Evolutionary conservation across 2,329 filamentous ascomycete genomes (phyloP), one percentile per base, ranked within the genome.

Genomic region (Fusarium fujikuroi): DNA sequence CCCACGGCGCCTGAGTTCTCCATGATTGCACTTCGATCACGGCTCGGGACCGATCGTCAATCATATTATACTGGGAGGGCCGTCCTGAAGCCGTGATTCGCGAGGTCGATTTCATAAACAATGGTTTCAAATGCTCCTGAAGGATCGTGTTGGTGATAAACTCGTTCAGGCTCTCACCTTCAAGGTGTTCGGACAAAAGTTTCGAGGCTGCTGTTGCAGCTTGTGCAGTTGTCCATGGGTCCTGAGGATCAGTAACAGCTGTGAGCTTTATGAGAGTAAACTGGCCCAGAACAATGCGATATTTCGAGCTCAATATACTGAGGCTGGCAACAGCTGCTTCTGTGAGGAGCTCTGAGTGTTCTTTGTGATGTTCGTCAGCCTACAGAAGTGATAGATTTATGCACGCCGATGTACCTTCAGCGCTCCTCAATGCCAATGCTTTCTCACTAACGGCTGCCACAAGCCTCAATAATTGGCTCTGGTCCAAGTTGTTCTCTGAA

Each of bases 41-140:
- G 6, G 37, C 42, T 7, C 28, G 60, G 14, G 59, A 46, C 32
- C 54, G 47, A 36, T 68, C 66, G 5, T 66, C 49, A 15, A 58
- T 25, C 15, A 52, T 30, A n/a, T 42, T 60, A 63, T 79, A 81
- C 7, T 75, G 73, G 12, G 72, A 70, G 19, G 80, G 80, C 39
- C 81, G 69, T 3, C 81, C 81, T 6, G 78, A 77, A 25, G 72
- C 52, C 12, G 79, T 79, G 53, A 79, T 69, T 36, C 73, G 74
- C 7, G 89, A 86, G 25, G 85, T 87, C 21, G 88, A 84, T 65
- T 85, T 86, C 34, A 86, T 85, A 83, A 95, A 95, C 10, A 93
- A 83, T 34, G 91, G 91, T 42, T 90, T 91, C 57, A 95, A 85
- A 76, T 91, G 91, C 75, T 83, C 82, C 69, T 87, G 84, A 8